Base-by-base conservation (phyloP, 805 yeast genomes). In the Barnettozyma salicaria region DNA sequence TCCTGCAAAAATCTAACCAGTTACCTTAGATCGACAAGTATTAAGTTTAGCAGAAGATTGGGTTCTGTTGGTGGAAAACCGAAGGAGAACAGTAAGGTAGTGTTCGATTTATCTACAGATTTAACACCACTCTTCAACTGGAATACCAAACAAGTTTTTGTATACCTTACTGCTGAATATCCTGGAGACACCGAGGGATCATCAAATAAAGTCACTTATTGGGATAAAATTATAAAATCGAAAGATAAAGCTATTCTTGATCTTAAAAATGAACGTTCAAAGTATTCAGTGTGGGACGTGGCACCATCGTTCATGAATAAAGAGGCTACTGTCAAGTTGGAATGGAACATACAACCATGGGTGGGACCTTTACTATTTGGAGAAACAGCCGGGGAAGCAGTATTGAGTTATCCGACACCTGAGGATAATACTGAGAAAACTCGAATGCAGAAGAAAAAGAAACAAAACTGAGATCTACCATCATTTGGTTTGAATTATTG, bases 111-210 rank as follows among this genome's bases (percentile, higher is more conserved):
- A 32, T 76, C 75, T 6, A 67, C 74, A 1, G 96, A 90, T 59
- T 67, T 90, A 43, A 56, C 84, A 2, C 79, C 86, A 2, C 68
- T 92, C 36, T 89, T 89, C 72, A 88, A 83, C 60, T 90, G 97
- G 96, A 92, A 90, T 62, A 92, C 98, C 10, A 90, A 90, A 56
- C 97, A 90, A 60, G 78, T 90, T n/a, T 90, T 92, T 53, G 84
- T 81, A 5, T 92, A 90, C 53, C 67, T 92, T 44, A 84, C 94
- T 3, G 95, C 94, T 2, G 90, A 86, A 53, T 89, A 89, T 45
- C 52, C 68, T 28, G 69, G 66, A 1, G 53, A 53, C 34, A 19
- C 57, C 29, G 59, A 60, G 39, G 52, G 40, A 2, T 60, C 72
- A n/a, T 55, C 59, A 3, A 82, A 80, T 59, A 77, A 78, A 45